Evolutionary conservation across 495 filamentous ascomycete species (phyloP).

Genomic region (Eremomyces bilateralis): DNA sequence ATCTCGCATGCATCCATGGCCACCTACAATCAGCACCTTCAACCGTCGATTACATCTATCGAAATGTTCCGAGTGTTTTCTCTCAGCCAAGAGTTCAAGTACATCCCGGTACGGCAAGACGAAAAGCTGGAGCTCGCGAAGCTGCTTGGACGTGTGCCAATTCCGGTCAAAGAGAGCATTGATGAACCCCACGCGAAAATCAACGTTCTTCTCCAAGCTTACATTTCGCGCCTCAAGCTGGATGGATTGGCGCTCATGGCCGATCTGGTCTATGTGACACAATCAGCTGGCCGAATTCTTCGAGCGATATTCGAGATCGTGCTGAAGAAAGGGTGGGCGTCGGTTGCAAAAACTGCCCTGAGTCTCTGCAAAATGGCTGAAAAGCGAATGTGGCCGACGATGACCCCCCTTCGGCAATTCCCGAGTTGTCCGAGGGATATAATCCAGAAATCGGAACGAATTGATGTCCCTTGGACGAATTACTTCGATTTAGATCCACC

Average conservation of each 20-base stretch:
- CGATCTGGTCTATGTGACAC: constrained; percentile 95
- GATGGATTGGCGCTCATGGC: constrained; percentile 94
- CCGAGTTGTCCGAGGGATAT: constrained; percentile 63
- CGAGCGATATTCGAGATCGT: constrained; percentile 92
- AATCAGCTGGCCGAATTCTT: constrained; percentile 89
- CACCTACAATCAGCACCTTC: constrained; percentile 87
- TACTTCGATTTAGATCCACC: constrained; percentile 95
- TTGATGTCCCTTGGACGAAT: constrained; percentile 79
- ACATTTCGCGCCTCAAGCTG: constrained; percentile 83
- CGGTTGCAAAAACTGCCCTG: constrained; percentile 76
- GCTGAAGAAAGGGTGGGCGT: constrained; percentile 88
- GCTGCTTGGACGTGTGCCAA: constrained; percentile 68
- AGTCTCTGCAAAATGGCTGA: constrained; percentile 98
- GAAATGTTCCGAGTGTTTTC: constrained; percentile 97
- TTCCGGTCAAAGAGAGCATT: constrained; percentile 93
- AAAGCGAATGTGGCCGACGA: constrained; percentile 98
- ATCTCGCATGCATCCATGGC: constrained; percentile 92
- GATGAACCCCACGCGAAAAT: constrained; percentile 97
- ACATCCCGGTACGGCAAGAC: constrained; percentile 92
- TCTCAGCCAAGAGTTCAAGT: constrained; percentile 95
- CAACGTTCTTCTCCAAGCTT: constrained; percentile 95
- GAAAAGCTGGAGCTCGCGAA: constrained; percentile 94
- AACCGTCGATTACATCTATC: constrained; percentile 73
- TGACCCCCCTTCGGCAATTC: constrained; percentile 89
- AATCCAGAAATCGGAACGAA: constrained; percentile 74